Base-by-base conservation (phyloP, 2,329 filamentous ascomycete genomes). In the Colletotrichum chrysophilum region DNA sequence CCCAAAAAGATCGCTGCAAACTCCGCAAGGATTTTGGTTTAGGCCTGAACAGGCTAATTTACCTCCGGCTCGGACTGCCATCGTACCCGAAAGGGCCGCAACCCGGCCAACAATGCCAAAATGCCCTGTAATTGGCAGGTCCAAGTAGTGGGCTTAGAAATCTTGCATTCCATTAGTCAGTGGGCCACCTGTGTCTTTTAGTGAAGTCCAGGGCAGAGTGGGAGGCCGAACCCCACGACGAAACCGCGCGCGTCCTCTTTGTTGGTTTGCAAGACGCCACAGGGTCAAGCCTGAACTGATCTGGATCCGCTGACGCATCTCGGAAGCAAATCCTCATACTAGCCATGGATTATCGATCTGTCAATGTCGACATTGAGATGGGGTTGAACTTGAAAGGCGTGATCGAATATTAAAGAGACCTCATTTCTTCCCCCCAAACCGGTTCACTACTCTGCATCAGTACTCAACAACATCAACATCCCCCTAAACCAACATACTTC, bases 1-100 rank as follows among this genome's bases (percentile, higher is more conserved):
- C 60, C 36, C 16, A 64, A 24, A 21, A 26, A 24, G 14, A 24
- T 7, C 80, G 18, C 84, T 83, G 16, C 24, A 38, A 64, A 64
- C 61, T 26, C 60, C 60, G 60, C 32, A 21, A 36, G n/a, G n/a
- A 28, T 21, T 24, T 64, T n/a, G 12, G n/a, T 21, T 18, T 24
- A 18, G 32, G 28, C 60, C 60, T 32, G 30, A 38, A 28, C 10
- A 16, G n/a, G 34, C 60, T 43, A 64, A 38, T 43, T 43, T 43
- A 64, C 61, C 61, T 64, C 61, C 61, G 61, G 32, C n/a, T 26
- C 34, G 61, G 61, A 43, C 13, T n/a, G 32, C 61, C 30, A 16
- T 16, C 10, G 61, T 34, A 38, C 61, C 61, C 34, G 32, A 64
- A 38, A 21, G 12, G 34, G 61, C n/a, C 61, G 30, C 61, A 21